Conservation (phyloP, 768 basidiomycete genomes). For the Xerocomellus dryophilus region DNA sequence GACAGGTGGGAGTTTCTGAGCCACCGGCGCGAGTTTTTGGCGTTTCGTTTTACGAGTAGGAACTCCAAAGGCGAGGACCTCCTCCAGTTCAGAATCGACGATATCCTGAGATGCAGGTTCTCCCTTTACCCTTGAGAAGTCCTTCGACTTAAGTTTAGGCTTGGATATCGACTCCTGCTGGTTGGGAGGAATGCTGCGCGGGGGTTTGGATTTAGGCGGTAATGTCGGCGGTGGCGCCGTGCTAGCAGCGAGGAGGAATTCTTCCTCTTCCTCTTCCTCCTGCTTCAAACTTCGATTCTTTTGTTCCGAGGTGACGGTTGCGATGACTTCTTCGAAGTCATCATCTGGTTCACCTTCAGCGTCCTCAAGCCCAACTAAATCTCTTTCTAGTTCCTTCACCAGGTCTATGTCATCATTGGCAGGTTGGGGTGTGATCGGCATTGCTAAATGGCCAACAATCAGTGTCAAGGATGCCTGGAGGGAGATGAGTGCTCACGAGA, state of each 20-base stretch:
- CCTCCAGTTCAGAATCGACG: conserved; percentile 38
- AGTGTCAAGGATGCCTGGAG: background rate
- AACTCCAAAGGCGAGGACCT: conserved; percentile 48
- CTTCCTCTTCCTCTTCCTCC: conserved; percentile 34
- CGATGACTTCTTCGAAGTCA: conserved; percentile 43
- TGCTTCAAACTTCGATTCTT: conserved; percentile 33
- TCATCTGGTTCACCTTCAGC: conserved; percentile 43
- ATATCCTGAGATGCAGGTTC: conserved; percentile 17
- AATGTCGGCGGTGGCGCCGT: conserved; percentile 20
- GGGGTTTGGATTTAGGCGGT: conserved; percentile 34
- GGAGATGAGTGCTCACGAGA: conserved; percentile 21
- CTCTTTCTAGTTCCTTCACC: conserved; percentile 28
- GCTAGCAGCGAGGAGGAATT: conserved; percentile 26
- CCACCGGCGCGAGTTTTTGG: conserved; percentile 20
- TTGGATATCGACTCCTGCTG: conserved; percentile 24
- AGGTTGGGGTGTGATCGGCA: conserved; percentile 21
- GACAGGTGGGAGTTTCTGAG: conserved; percentile 10
- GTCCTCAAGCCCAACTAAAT: conserved; percentile 31
- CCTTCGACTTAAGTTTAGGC: conserved; percentile 27
- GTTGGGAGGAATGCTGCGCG: conserved; percentile 24
- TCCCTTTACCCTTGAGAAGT: conserved; percentile 20
- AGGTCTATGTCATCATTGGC: conserved; percentile 29
- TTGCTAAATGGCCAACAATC: conserved; percentile 13
- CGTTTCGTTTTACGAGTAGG: conserved; percentile 42
- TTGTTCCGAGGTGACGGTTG: conserved; percentile 23